A percentile compares a stretch with the other conserved stretches of the same genome.
Evolutionary conservation across 768 basidiomycete species (phyloP).

Genomic region (Mycena vulgaris): DNA sequence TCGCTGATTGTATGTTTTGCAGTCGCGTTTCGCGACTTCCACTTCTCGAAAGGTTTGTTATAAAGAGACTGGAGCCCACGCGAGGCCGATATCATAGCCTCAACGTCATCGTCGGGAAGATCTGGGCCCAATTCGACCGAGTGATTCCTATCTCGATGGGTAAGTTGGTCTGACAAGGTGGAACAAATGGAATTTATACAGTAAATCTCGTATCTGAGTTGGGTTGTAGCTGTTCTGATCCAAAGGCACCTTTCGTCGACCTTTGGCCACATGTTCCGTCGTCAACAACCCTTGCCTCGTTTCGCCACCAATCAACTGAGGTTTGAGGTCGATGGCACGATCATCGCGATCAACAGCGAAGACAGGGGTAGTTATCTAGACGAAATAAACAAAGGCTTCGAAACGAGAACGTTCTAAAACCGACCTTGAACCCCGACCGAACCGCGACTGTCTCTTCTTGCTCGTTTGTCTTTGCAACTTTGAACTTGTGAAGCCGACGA

Average conservation of each 20-base stretch:
- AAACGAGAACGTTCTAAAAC: slow-evolving; percentile 5
- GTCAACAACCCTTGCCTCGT: slow-evolving; percentile 19
- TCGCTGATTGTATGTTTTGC: neutral
- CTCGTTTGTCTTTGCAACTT: slow-evolving; percentile 67
- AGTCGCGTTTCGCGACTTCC: slow-evolving; percentile 4
- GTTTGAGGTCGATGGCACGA: slow-evolving; percentile 8
- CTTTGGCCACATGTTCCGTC: slow-evolving; percentile 10
- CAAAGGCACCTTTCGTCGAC: neutral
- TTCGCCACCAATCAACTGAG: slow-evolving; percentile 20
- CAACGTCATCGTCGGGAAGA: slow-evolving; percentile 6
- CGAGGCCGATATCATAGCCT: neutral
- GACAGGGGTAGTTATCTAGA: slow-evolving; percentile 14
- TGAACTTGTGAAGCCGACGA: slow-evolving; percentile 66
- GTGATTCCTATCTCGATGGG: neutral
- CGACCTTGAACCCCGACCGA: slow-evolving; percentile 62
- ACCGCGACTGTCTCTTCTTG: slow-evolving; percentile 65
- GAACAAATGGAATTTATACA: slow-evolving; percentile 1
- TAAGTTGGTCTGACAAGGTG: neutral
- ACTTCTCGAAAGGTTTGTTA: neutral
- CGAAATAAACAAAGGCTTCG: neutral
- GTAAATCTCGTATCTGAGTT: neutral
- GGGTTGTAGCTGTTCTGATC: neutral
- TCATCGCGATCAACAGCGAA: neutral
- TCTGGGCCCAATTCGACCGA: slow-evolving; percentile 6
- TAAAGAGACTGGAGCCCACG: slow-evolving; percentile 3